These are phyloP conservation scores for Suhomyces ambrosiae DNA, from an alignment of 1,139 yeast species.

Conservation along the genomic window DNA sequence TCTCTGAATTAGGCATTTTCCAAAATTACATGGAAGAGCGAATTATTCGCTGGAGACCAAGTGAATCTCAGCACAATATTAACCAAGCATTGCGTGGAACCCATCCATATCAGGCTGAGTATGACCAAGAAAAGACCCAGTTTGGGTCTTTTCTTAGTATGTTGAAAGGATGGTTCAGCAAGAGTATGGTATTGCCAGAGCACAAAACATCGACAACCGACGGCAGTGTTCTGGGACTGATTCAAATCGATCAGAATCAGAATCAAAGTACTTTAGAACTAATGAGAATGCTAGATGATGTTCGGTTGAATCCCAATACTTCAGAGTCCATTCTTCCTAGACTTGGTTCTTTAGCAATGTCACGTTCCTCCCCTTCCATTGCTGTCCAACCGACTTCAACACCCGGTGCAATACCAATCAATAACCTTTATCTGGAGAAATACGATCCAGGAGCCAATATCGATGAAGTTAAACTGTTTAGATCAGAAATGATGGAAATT, in stretches of 20 bases:
- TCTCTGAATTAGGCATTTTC: slow-evolving; percentile 27
- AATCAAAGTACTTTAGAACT: not conserved
- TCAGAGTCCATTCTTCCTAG: slow-evolving; percentile 11
- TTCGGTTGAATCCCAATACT: slow-evolving; percentile 13
- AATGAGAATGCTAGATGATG: not conserved
- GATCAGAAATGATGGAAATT: slow-evolving; percentile 3
- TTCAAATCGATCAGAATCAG: not conserved
- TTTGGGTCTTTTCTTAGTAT: not conserved
- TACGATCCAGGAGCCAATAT: slow-evolving; percentile 1
- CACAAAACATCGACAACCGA: not conserved
- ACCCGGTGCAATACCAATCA: slow-evolving; percentile 4
- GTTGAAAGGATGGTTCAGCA: slow-evolving; percentile 7
- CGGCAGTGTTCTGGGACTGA: not conserved
- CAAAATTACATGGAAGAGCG: slow-evolving; percentile 53
- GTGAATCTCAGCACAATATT: slow-evolving; percentile 43
- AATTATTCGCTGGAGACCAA: slow-evolving; percentile 54
- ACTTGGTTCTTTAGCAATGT: not conserved
- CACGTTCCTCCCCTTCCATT: too few relatives aligned
- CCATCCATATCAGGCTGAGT: slow-evolving; percentile 38
- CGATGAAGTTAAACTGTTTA: slow-evolving; percentile 4
- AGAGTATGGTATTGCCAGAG: too few relatives aligned
- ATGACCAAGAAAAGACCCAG: not conserved
- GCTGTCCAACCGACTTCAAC: slow-evolving; percentile 5
- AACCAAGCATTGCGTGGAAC: slow-evolving; percentile 37
- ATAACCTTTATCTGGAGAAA: not conserved